Percentiles rank a stretch among this genome's conserved stretches.
These are phyloP conservation scores for Trifolium pratense DNA, from an alignment of 306 rosid genomes.

Conservation along the genomic window DNA sequence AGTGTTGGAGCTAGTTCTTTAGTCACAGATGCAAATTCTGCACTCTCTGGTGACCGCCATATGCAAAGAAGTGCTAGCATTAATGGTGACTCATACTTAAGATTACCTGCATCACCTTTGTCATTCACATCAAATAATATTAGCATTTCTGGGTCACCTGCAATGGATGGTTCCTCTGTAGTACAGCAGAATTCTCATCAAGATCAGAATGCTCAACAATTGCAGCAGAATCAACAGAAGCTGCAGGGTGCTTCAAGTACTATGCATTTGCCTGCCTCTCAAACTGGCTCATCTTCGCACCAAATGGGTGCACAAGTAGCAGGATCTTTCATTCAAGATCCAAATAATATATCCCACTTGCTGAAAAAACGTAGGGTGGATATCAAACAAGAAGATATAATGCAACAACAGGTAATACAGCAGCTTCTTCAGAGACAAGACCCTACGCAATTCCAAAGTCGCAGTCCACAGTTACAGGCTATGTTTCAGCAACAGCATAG, in stretches of 20 bases:
- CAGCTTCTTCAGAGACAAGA: slow-evolving; percentile 91
- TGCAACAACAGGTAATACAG: slow-evolving; percentile 81
- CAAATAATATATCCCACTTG: slow-evolving; percentile 65
- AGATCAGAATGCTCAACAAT: slow-evolving; percentile 75
- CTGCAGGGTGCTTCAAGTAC: slow-evolving; percentile 78
- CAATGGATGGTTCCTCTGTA: slow-evolving; percentile 86
- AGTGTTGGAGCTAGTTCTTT: slow-evolving; percentile 96
- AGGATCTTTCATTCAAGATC: slow-evolving; percentile 78
- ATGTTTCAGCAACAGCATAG: slow-evolving; percentile 82
- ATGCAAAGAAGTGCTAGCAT: slow-evolving; percentile 97
- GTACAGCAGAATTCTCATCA: slow-evolving; percentile 88
- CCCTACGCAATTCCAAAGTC: slow-evolving; percentile 73
- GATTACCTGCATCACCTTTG: slow-evolving; percentile 93
- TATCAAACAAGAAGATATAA: slow-evolving; percentile 80
- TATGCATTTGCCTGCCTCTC: slow-evolving; percentile 64
- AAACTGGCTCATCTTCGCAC: slow-evolving; percentile 58
- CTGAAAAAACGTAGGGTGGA: slow-evolving; percentile 83
- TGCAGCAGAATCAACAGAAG: slow-evolving; percentile 70
- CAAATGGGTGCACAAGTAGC: slow-evolving; percentile 66
- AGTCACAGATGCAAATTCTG: slow-evolving; percentile 98
- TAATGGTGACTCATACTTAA: slow-evolving; percentile 81
- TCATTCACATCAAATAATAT: slow-evolving; percentile 94
- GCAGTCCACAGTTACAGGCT: slow-evolving; percentile 78
- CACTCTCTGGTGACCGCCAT: slow-evolving; percentile 91
- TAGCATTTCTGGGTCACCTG: slow-evolving; percentile 88